A percentile compares a stretch with the other conserved stretches of the same genome.
phyloP scores from a whole-genome alignment of 2,329 filamentous ascomycete species.

The Alternaria rosae region DNA sequence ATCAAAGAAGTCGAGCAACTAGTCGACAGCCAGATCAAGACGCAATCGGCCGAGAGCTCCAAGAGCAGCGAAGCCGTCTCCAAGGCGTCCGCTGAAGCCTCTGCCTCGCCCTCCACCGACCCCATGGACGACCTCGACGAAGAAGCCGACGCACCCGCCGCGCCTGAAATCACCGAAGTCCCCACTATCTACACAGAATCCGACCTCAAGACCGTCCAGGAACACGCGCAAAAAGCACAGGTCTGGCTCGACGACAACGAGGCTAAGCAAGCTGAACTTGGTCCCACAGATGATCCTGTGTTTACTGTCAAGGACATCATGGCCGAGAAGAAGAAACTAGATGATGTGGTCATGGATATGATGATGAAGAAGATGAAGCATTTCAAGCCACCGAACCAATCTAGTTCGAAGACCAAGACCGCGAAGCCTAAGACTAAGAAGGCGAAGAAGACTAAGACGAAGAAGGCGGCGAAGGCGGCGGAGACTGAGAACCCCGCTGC shows the following conservation, averaged over 20 bases:
- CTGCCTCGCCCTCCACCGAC: slow-evolving; percentile 56
- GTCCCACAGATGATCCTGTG: slow-evolving; percentile 74
- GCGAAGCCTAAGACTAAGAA: slow-evolving; percentile 35
- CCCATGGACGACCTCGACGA: slow-evolving; percentile 80
- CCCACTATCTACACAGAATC: slow-evolving; percentile 71
- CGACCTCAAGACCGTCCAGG: slow-evolving; percentile 72
- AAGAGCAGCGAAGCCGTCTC: slow-evolving; percentile 45
- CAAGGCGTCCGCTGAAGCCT: slow-evolving; percentile 53
- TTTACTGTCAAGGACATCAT: slow-evolving; percentile 73
- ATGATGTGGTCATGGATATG: slow-evolving; percentile 73
- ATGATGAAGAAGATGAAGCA: slow-evolving; percentile 65
- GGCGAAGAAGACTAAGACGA: slow-evolving; percentile 23
- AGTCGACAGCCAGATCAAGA: slow-evolving; percentile 76
- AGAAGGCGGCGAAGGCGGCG: slow-evolving; percentile 32
- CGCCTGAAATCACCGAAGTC: slow-evolving; percentile 39
- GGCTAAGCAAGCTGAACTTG: slow-evolving; percentile 65
- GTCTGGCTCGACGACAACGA: slow-evolving; percentile 75
- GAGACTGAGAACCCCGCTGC: slow-evolving; percentile 33
- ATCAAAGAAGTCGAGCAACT: slow-evolving; percentile 73
- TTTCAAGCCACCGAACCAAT: slow-evolving; percentile 51
- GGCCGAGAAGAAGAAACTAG: slow-evolving; percentile 72
- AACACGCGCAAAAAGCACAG: slow-evolving; percentile 67
- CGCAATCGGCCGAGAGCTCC: slow-evolving; percentile 64
- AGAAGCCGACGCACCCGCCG: slow-evolving; percentile 64
- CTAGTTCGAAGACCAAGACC: slow-evolving; percentile 26